A percentile compares a stretch with the other conserved stretches of the same genome.
Evolutionary conservation across 2,329 filamentous ascomycete genomes (phyloP).

Genomic region (Didymella sp.): DNA sequence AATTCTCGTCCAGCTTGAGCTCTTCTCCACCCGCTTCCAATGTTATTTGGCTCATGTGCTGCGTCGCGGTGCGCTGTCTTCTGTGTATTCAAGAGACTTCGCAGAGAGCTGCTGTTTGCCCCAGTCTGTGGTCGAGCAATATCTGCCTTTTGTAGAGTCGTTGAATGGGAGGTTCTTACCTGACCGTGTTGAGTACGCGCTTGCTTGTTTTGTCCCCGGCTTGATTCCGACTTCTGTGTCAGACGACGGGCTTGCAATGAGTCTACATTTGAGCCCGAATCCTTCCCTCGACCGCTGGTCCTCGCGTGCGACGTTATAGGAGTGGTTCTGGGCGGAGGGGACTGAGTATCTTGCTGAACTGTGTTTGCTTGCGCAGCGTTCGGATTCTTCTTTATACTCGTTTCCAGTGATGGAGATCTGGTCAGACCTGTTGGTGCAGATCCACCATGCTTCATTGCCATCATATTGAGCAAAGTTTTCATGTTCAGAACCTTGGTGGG

Average conservation of each 20-base stretch:
- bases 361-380: background rate
- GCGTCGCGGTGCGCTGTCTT: background rate
- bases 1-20: background rate
- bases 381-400: background rate
- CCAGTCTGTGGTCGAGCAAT: background rate
- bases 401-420: background rate
- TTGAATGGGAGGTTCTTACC: background rate
- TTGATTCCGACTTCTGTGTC: background rate
- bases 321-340: background rate
- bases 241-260: background rate
- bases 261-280: background rate
- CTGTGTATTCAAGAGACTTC: background rate
- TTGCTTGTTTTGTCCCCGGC: background rate
- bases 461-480: background rate
- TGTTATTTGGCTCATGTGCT: background rate
- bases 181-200: background rate
- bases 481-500: background rate
- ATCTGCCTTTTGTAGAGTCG: background rate
- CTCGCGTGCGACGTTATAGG: too few relatives aligned
- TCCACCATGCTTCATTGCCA: background rate
- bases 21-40: background rate
- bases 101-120: background rate
- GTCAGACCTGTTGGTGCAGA: too few relatives aligned
- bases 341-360: background rate
- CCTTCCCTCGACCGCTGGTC: background rate